Evolutionary conservation across 331 rosid species (phyloP), one percentile per base, ranked within the genome.

Genomic region (Quercus tomentella): DNA sequence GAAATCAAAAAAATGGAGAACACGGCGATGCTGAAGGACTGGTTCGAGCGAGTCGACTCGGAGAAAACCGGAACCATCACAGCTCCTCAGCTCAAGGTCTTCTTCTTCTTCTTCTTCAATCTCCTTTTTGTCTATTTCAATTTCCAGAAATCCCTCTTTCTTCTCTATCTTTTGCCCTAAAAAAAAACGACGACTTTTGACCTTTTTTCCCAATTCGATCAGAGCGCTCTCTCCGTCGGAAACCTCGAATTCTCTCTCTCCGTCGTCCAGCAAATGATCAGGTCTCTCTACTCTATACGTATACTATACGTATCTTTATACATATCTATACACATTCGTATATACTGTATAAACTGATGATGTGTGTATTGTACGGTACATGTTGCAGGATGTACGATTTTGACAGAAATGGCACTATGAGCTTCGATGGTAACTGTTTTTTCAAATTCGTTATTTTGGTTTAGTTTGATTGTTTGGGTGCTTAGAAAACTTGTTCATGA

Each of bases 371-470:
- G 54, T 30, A 63, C 33, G 9, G 3, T 21, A 21, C 49, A 51
- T 76, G 51, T 56, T 70, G 18, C 56, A 94, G 98, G 89, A 92
- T 94, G 97, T 92, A 92, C 78, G 98, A 94, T 84, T 94, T 94
- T 77, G 97, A 94, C 65, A 85, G 92, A 76, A 94, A 94, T 66
- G 98, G 98, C 68, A 90, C 91, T 4, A 94, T 94, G 98, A 92
- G 90, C 84, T 94, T 92, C 72, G 85, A 88, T 82, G 98, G 97
- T 88, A 43, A 65, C 66, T 67, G 6, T n/a, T 21, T 23, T 57
- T 57, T 41, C 14, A 9, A 41, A n/a, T 23, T 45, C 8, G 11
- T 41, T 35, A 4, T 15, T n/a, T 6, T 1, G 20, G 14, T 21
- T 68, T 51, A 30, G 51, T 30, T 54, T 37, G 4, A 15, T 76